phyloP scores from a whole-genome alignment of 108 stramenopile species.

The Chaetoceros tenuissimus region DNA sequence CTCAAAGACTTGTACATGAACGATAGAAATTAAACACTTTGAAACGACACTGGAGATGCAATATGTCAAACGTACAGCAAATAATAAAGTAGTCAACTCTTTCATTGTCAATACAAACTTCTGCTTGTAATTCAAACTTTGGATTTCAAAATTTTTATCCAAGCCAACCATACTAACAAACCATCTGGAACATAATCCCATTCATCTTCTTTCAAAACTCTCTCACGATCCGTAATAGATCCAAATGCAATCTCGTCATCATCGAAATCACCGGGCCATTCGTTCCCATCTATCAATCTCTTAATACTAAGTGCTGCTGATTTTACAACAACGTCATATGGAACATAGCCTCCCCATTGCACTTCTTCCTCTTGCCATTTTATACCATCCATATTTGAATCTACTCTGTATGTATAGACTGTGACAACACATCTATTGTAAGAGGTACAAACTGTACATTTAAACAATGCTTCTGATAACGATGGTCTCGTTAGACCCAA shows the following conservation, averaged over 20 bases:
- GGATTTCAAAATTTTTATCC: conserved; percentile 33
- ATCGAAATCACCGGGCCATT: conserved; percentile 48
- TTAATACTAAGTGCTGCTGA: conserved; percentile 48
- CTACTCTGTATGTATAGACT: conserved; percentile 42
- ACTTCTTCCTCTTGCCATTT: conserved; percentile 81
- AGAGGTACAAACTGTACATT: conserved; percentile 61
- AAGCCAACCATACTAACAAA: conserved; percentile 69
- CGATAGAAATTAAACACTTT: too few species aligned
- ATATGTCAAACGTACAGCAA: too few species aligned
- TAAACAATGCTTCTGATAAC: conserved; percentile 33
- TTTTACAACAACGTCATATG: conserved; percentile 36
- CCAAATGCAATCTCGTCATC: background rate
- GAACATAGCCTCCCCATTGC: conserved; percentile 67
- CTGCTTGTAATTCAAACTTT: conserved; percentile 9
- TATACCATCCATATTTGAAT: conserved; percentile 28
- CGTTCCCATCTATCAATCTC: conserved; percentile 18
- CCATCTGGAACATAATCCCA: conserved; percentile 85
- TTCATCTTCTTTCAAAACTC: conserved; percentile 13
- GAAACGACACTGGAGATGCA: too few species aligned
- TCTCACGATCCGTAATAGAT: conserved; percentile 4
- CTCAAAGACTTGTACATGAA: too few species aligned
- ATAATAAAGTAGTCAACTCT: too few species aligned
- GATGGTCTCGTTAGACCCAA: conserved; percentile 42
- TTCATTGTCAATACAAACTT: too few species aligned
- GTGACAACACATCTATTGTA: conserved; percentile 78